Percentiles rank a stretch among this genome's conserved stretches.
These are phyloP conservation scores for Candida verbasci DNA, from an alignment of 805 yeast genomes.

Conservation along the genomic window DNA sequence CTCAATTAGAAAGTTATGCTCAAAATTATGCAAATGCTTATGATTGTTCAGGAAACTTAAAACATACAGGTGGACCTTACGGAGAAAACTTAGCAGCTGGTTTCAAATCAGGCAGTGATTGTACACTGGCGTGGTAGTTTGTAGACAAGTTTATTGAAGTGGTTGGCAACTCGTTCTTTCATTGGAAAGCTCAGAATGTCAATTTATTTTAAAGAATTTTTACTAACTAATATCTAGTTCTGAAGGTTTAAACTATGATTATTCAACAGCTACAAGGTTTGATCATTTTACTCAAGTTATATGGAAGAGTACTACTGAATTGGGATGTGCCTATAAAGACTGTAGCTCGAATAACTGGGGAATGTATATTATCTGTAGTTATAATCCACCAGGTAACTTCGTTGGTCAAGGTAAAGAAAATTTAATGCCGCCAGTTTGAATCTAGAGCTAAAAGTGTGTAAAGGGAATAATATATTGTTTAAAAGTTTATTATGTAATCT, in stretches of 20 bases:
- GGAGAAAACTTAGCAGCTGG: conserved; percentile 81
- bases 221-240: too few relatives aligned
- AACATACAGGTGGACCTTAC: conserved; percentile 63
- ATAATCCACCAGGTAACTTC: conserved; percentile 59
- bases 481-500: too few relatives aligned
- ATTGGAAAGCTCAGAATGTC: too few relatives aligned
- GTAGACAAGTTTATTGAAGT: too few relatives aligned
- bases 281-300: conserved; percentile 73
- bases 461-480: too few relatives aligned
- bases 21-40: conserved; percentile 49
- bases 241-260: conserved; percentile 49
- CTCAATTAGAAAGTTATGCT: conserved; percentile 28
- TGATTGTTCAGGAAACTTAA: conserved; percentile 55
- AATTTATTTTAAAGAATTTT: too few relatives aligned
- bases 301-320: conserved; percentile 53
- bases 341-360: conserved; percentile 45
- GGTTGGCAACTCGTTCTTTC: too few relatives aligned
- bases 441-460: too few relatives aligned
- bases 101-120: conserved; percentile 46
- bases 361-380: conserved; percentile 68
- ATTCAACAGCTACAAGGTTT: conserved; percentile 43
- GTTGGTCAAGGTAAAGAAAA: conserved; percentile 35
- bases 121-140: conserved; percentile 79
- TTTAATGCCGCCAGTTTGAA: conserved; percentile 11
- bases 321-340: conserved; percentile 69